Percentiles rank a stretch among this genome's conserved stretches.
Conservation (phyloP, 768 basidiomycete genomes). For the Mycena belliarum region DNA sequence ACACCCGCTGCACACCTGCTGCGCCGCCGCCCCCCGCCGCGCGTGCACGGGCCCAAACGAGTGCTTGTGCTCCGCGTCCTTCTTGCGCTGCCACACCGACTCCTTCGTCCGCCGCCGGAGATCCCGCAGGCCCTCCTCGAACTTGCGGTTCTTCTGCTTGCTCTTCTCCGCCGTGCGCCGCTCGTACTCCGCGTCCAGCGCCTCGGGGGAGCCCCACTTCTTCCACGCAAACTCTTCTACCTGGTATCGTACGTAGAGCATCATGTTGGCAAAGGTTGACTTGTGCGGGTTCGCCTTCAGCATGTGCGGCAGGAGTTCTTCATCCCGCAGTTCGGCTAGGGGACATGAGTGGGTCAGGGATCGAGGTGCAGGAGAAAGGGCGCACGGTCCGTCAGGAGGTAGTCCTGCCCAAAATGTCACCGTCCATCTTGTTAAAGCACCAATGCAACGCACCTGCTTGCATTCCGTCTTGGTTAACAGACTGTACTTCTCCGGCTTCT, state of each 20-base stretch:
- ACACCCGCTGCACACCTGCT: constrained; percentile 85
- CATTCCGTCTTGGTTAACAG: constrained; percentile 98
- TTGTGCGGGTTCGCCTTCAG: constrained; percentile 95
- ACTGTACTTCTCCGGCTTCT: constrained; percentile 89
- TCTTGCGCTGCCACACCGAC: constrained; percentile 84
- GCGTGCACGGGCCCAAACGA: constrained; percentile 65
- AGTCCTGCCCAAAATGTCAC: constrained; percentile 59
- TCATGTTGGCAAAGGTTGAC: constrained; percentile 97
- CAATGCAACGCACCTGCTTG: constrained; percentile 41
- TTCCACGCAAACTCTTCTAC: constrained; percentile 97
- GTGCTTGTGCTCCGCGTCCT: constrained; percentile 89
- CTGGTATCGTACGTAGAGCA: constrained; percentile 92
- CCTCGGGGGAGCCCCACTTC: constrained; percentile 96
- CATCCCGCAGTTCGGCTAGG: constrained; percentile 90
- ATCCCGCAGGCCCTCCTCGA: constrained; percentile 86
- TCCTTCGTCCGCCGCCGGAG: constrained; percentile 83
- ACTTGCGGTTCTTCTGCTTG: constrained; percentile 91
- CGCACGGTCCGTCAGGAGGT: constrained; percentile 90
- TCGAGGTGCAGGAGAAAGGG: background rate
- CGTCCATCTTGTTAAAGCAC: background rate
- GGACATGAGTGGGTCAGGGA: constrained; percentile 4
- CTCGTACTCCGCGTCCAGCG: constrained; percentile 85
- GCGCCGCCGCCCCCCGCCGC: constrained; percentile 52
- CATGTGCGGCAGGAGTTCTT: constrained; percentile 89
- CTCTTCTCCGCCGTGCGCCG: constrained; percentile 78